Evolutionary conservation across 768 basidiomycete species (phyloP).

Genomic region (Calvatia gigantea): DNA sequence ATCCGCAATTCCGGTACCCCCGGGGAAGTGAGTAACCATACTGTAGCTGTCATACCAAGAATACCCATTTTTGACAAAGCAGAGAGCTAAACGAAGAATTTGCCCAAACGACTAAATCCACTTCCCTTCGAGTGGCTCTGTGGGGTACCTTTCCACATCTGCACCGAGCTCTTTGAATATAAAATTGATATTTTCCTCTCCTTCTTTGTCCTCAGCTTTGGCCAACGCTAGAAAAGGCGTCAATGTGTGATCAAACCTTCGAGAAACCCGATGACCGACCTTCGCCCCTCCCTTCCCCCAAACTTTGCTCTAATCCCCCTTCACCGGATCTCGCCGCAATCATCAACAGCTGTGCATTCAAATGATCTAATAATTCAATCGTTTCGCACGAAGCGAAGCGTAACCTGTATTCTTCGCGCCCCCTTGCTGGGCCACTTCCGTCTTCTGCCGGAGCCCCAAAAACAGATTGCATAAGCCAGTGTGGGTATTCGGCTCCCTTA

Average conservation of each 20-base stretch:
- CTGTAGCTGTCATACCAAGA: too few species aligned
- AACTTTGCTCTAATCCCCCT: constrained; percentile 41
- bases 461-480: constrained; percentile 41
- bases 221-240: constrained; percentile 30
- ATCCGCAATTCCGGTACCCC: too few species aligned
- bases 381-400: constrained; percentile 50
- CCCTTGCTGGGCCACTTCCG: constrained; percentile 22
- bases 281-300: constrained; percentile 50
- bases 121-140: constrained; percentile 45
- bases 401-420: constrained; percentile 43
- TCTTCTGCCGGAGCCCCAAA: constrained; percentile 34
- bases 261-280: constrained; percentile 28
- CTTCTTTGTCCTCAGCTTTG: constrained; percentile 35
- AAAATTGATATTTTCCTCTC: constrained; percentile 32
- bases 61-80: too few species aligned
- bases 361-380: constrained; percentile 50
- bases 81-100: too few species aligned
- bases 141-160: constrained; percentile 36
- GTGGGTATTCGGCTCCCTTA: constrained; percentile 42
- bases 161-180: constrained; percentile 45
- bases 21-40: too few species aligned
- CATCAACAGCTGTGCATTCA: constrained; percentile 51
- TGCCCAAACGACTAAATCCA: constrained; percentile 32
- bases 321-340: constrained; percentile 49
- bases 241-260: neutral